Evolutionary conservation across 2,329 filamentous ascomycete genomes (phyloP), one percentile per base, ranked within the genome.

Genomic region (Pseudonectria foliicola): DNA sequence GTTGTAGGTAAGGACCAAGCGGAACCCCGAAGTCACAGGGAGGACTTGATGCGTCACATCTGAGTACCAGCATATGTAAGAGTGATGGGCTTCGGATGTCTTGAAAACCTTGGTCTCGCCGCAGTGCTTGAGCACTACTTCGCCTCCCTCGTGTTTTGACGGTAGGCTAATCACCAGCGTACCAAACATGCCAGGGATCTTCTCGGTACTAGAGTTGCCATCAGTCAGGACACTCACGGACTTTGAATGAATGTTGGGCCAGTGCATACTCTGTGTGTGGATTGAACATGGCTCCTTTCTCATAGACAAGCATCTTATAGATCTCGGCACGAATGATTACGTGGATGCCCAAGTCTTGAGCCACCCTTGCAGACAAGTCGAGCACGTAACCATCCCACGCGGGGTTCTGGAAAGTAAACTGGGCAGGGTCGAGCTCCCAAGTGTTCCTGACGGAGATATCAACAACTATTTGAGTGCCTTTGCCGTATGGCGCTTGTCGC

Each of bases 1-100:
- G 44, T 75, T 75, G 52, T 73, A 78, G 0, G 64, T 71, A 10
- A 77, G 43, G 8, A 72, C 69, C 35, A 68, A 61, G 3, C 70
- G 66, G 44, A 68, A 64, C 3, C 73, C 72, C 0, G 60, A 62
- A 0, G 43, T 59, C 3, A 76, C 59, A 2, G 64, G 62, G 12
- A 63, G 54, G n/a, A 73, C 58, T 47, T 76, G 64, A 43, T 75
- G 68, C 2, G 55, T 57, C 1, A 75, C 69, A 36, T 76, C 70
- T 0, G 68, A 66, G 47, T 72, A 76, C 73, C 62, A 65, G 23
- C 38, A 55, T 6, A 48, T 41, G 16, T 44, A 46, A 0, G 53
- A 54, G 34, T 53, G 40, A 0, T 35, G 12, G 5, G 13, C 23
- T 4, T 43, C 25, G 0, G 53, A 57, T 0, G 62, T 62, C 8